Conservation (phyloP, 768 basidiomycete genomes). For the Podaxis carcinomalis region DNA sequence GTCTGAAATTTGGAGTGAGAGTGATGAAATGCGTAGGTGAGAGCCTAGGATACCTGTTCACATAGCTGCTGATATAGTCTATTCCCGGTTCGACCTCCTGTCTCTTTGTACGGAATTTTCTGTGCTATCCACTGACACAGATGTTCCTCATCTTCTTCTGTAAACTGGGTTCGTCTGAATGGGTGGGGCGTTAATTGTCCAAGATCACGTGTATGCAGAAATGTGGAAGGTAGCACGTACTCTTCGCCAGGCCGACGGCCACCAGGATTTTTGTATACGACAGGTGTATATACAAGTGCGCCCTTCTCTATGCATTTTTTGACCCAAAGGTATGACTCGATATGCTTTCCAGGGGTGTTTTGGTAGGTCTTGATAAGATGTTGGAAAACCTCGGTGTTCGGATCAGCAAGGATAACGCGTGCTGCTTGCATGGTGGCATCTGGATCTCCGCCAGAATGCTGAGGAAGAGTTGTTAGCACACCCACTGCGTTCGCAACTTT, state of each 20-base stretch:
- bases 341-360: conserved; percentile 64
- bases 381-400: conserved; percentile 71
- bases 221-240: conserved; percentile 35
- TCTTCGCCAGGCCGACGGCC: conserved; percentile 80
- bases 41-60: conserved; percentile 51
- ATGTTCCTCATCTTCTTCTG: conserved; percentile 69
- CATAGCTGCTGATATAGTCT: conserved; percentile 78
- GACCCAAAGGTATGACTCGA: conserved; percentile 81
- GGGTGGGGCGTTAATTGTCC: background rate
- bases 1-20: conserved; percentile 31
- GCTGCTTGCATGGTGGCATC: conserved; percentile 66
- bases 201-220: background rate
- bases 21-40: background rate
- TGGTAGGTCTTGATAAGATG: conserved; percentile 72
- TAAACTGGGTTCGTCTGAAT: conserved; percentile 71
- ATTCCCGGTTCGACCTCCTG: conserved; percentile 78
- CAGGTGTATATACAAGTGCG: conserved; percentile 60
- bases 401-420: conserved; percentile 75
- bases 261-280: conserved; percentile 82
- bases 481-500: no score
- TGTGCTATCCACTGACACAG: conserved; percentile 77
- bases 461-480: background rate
- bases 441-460: conserved; percentile 84
- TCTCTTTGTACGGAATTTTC: conserved; percentile 82
- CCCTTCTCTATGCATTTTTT: conserved; percentile 78